Evolutionary conservation across 2,329 filamentous ascomycete genomes (phyloP).

Genomic region (Colletotrichum caudatum): DNA sequence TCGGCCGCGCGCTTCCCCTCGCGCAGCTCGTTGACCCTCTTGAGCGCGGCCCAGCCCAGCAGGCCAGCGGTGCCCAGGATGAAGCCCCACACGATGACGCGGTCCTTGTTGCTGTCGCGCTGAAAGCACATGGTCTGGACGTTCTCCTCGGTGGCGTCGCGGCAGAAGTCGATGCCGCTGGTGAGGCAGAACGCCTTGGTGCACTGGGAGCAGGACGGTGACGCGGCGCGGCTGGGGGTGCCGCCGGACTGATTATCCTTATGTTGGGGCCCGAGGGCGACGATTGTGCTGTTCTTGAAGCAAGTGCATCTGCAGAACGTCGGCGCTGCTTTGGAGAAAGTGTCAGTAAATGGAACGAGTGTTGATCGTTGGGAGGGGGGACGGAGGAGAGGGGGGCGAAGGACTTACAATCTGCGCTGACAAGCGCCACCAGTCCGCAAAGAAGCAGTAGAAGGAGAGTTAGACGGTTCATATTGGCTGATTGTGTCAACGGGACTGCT

Average conservation of each 20-base stretch:
- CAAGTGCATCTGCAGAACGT: slow-evolving; percentile 79
- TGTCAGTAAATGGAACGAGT: slow-evolving; percentile 43
- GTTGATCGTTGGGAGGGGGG: neutral
- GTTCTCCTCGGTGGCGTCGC: slow-evolving; percentile 70
- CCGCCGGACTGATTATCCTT: slow-evolving; percentile 37
- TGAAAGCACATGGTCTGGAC: slow-evolving; percentile 74
- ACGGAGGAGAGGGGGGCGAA: slow-evolving; percentile 4
- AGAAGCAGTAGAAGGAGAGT: slow-evolving; percentile 53
- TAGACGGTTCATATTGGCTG: slow-evolving; percentile 48
- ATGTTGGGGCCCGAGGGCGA: slow-evolving; percentile 66
- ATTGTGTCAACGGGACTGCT: neutral
- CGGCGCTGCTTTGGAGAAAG: slow-evolving; percentile 64
- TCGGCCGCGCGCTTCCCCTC: slow-evolving; percentile 44
- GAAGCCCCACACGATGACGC: slow-evolving; percentile 74
- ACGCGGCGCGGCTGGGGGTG: slow-evolving; percentile 52
- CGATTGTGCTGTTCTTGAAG: slow-evolving; percentile 77
- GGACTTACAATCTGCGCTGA: slow-evolving; percentile 58
- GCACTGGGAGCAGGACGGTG: slow-evolving; percentile 69
- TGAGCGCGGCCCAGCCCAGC: slow-evolving; percentile 69
- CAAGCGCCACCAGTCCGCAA: slow-evolving; percentile 51
- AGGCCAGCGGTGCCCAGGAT: slow-evolving; percentile 69
- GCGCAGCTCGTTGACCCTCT: slow-evolving; percentile 59
- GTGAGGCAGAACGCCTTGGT: slow-evolving; percentile 74
- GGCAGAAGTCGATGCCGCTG: slow-evolving; percentile 72
- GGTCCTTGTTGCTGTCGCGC: slow-evolving; percentile 75